Conservation (phyloP, 257 asterid genomes). For the Primulina tabacum region DNA sequence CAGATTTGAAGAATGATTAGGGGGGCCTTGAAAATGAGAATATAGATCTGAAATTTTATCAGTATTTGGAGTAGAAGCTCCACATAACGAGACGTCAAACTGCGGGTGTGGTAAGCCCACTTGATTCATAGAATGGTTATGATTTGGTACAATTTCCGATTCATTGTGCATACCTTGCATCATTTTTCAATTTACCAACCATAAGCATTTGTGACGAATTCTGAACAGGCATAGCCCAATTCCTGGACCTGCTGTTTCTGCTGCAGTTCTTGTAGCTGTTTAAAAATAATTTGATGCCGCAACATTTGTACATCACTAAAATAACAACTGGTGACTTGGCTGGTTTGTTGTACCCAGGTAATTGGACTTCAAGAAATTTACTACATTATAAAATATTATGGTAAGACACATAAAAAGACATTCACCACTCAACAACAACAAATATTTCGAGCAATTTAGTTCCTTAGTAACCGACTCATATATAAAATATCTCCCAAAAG, state of each 20-base stretch:
- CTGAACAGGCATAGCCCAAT: conserved; percentile 33
- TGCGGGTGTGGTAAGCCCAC: conserved; percentile 44
- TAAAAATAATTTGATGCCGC: conserved; percentile 63
- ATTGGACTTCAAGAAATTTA: too few relatives aligned
- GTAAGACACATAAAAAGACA: too few relatives aligned
- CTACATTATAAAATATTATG: too few relatives aligned
- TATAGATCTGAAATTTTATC: too few relatives aligned
- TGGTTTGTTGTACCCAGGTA: too few relatives aligned
- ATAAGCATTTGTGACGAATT: conserved; percentile 46
- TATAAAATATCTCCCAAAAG: too few relatives aligned
- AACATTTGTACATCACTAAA: conserved; percentile 39
- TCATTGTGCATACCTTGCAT: conserved; percentile 50
- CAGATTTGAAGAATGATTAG: conserved; percentile 33
- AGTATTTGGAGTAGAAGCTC: conserved; percentile 1
- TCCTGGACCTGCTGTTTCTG: conserved; percentile 59
- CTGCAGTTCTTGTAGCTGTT: conserved; percentile 70
- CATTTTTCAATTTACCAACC: conserved; percentile 41
- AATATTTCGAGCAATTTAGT: too few relatives aligned
- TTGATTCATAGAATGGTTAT: conserved; percentile 29
- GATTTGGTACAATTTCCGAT: conserved; percentile 42
- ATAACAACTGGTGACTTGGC: too few relatives aligned
- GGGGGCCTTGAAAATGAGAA: conserved; percentile 39
- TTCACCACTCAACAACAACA: too few relatives aligned
- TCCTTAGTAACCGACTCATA: too few relatives aligned
- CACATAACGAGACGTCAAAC: conserved; percentile 38